phyloP scores from a whole-genome alignment of 768 basidiomycete species.

The Lactarius deliciosus region DNA sequence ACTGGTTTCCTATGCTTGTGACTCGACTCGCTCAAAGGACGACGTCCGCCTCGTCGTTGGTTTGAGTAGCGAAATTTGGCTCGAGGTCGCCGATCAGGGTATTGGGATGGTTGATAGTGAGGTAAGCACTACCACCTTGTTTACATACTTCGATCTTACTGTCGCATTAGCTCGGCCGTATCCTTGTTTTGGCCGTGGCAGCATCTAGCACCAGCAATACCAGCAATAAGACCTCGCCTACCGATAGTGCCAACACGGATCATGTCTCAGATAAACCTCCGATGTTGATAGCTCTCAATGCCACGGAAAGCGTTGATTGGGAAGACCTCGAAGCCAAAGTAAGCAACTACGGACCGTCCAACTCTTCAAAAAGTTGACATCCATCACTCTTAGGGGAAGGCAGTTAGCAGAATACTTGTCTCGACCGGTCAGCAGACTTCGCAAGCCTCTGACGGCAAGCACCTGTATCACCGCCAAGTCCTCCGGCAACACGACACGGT shows the following conservation, averaged over 20 bases:
- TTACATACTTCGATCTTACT: neutral
- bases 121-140: slow-evolving; percentile 42
- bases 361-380: neutral
- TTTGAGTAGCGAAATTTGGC: slow-evolving; percentile 74
- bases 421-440: slow-evolving; percentile 41
- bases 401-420: slow-evolving; percentile 38
- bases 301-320: slow-evolving; percentile 62
- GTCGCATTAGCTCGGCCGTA: slow-evolving; percentile 57
- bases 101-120: slow-evolving; percentile 77
- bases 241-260: slow-evolving; percentile 19
- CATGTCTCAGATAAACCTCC: slow-evolving; percentile 45
- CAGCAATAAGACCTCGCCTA: slow-evolving; percentile 30
- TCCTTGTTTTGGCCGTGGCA: slow-evolving; percentile 53
- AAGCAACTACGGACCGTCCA: slow-evolving; percentile 24
- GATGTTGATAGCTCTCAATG: slow-evolving; percentile 69
- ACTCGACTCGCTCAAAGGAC: slow-evolving; percentile 61
- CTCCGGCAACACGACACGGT: slow-evolving; percentile 28
- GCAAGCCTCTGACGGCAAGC: slow-evolving; percentile 32
- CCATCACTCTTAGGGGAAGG: slow-evolving; percentile 33
- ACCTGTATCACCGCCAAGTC: slow-evolving; percentile 20
- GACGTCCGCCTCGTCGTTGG: slow-evolving; percentile 72
- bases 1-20: slow-evolving; percentile 62
- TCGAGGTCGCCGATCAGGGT: slow-evolving; percentile 64
- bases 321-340: slow-evolving; percentile 64
- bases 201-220: slow-evolving; percentile 7